Base-by-base conservation (phyloP, 1,139 yeast genomes). In the Keqinozyma sinolaborantium region DNA sequence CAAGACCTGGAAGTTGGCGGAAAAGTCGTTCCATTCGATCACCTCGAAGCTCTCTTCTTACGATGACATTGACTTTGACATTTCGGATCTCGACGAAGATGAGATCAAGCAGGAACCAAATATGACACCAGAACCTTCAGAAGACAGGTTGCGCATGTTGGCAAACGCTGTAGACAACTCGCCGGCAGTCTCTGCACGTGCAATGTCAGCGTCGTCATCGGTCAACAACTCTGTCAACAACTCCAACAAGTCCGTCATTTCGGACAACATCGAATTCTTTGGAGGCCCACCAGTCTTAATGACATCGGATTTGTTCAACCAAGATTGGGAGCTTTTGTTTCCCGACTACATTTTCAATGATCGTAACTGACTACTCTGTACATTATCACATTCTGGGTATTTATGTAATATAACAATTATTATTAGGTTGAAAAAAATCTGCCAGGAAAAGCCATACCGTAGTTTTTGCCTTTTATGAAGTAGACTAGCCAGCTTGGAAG, bases 271-370 rank as follows among this genome's bases (percentile, higher is more conserved):
- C 25, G 72, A 64, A 27, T 66, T 68, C 44, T 62, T 70, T 40
- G 77, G 77, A 10, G 77, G 77, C 3, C 77, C 77, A 1, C 77
- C 77, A 3, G 70, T 71, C 13, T 61, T 70, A 34, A 70, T 71
- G 76, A 70, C 77, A 0, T 68, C 75, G 2, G 76, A 70, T 39
- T 58, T 70, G 44, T 65, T 68, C 41, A 64, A 65, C 37, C 73
- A 68, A 40, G 74, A 70, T 42, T 71, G 77, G 77, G 77, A 67
- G 32, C 56, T 70, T 1, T 54, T 71, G 33, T 70, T 71, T 38
- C 73, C 74, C 0, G 73, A 67, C 37, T 64, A 64, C 36, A 42
- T 36, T 5, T 39, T 41, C 25, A 34, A 40, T 15, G 47, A 44
- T 3, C 43, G 38, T 32, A 35, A 34, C 21, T 10, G n/a, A n/a